Evolutionary conservation across 495 filamentous ascomycete species (phyloP).

Genomic region (Aspergillus homomorphus): DNA sequence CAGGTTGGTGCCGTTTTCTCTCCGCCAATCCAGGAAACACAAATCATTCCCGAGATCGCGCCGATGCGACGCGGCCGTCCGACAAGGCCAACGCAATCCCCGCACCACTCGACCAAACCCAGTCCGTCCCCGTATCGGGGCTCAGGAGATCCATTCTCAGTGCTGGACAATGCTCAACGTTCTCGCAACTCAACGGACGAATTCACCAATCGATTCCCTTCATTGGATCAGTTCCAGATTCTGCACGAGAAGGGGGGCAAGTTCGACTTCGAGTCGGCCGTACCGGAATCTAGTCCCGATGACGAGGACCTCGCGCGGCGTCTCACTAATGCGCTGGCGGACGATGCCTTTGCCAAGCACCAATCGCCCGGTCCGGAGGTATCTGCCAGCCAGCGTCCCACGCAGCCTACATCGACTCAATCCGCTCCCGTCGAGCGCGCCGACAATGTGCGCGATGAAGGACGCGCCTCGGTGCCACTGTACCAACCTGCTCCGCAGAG

Average conservation of each 20-base stretch:
- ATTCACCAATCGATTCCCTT: constrained; percentile 79
- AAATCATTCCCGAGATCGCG: constrained; percentile 81
- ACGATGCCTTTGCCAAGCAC: constrained; percentile 74
- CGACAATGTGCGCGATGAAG: constrained; percentile 23
- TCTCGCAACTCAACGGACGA: constrained; percentile 64
- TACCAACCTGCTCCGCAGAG: constrained; percentile 59
- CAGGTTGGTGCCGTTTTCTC: constrained; percentile 70
- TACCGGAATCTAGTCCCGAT: constrained; percentile 45
- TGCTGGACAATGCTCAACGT: constrained; percentile 63
- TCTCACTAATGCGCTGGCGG: constrained; percentile 80
- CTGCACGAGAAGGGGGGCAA: constrained; percentile 81
- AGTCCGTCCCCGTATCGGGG: constrained; percentile 69
- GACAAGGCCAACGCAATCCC: constrained; percentile 46
- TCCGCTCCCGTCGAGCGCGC: constrained; percentile 14
- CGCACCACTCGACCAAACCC: constrained; percentile 51
- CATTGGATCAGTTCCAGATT: constrained; percentile 88
- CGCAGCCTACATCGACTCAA: constrained; percentile 29
- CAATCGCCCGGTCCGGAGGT: constrained; percentile 32
- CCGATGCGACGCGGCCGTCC: constrained; percentile 93
- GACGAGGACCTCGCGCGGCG: constrained; percentile 65
- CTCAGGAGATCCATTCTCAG: constrained; percentile 84
- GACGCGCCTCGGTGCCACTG: constrained; percentile 36
- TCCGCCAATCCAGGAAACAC: constrained; percentile 60
- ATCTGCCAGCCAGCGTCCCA: constrained; percentile 10
- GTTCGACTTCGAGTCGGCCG: constrained; percentile 75